Evolutionary conservation across 441 rosid genomes (phyloP).

Genomic region (Gossypium armourianum): DNA sequence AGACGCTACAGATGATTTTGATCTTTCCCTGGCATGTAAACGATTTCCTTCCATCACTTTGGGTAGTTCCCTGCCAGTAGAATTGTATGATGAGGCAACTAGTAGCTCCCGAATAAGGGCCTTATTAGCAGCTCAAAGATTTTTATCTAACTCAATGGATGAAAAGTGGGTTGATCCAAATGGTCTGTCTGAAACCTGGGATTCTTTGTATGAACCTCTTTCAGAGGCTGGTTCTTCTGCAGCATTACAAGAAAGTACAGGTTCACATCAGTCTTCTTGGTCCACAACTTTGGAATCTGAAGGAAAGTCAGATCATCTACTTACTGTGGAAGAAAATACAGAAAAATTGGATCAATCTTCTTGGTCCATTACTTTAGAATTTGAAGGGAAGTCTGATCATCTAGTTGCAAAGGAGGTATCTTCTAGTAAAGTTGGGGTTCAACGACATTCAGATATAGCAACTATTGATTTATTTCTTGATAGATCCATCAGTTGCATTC

Average conservation of each 20-base stretch:
- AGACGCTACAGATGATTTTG: conserved; percentile 32
- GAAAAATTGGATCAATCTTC: conserved; percentile 21
- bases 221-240: conserved; percentile 28
- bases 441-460: conserved; percentile 17
- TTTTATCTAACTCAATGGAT: conserved; percentile 27
- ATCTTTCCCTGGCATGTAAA: conserved; percentile 45
- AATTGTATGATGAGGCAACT: conserved; percentile 40
- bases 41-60: conserved; percentile 71
- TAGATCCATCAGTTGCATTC: conserved; percentile 41
- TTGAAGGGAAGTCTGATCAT: conserved; percentile 28
- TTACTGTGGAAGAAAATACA: conserved; percentile 21
- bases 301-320: conserved; percentile 24
- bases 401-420: conserved; percentile 20
- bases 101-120: conserved; percentile 23
- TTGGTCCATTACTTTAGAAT: conserved; percentile 22
- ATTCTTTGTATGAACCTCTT: conserved; percentile 32
- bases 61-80: conserved; percentile 52
- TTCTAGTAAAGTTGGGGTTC: conserved; percentile 13
- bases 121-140: conserved; percentile 28
- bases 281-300: conserved; percentile 27
- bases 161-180: conserved; percentile 41
- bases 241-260: conserved; percentile 21
- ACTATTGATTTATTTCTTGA: conserved; percentile 39
- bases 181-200: conserved; percentile 31
- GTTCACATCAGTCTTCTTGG: conserved; percentile 23